These are phyloP conservation scores for Microsporum ferrugineum DNA, from an alignment of 2,329 filamentous ascomycete species.

Conservation along the genomic window DNA sequence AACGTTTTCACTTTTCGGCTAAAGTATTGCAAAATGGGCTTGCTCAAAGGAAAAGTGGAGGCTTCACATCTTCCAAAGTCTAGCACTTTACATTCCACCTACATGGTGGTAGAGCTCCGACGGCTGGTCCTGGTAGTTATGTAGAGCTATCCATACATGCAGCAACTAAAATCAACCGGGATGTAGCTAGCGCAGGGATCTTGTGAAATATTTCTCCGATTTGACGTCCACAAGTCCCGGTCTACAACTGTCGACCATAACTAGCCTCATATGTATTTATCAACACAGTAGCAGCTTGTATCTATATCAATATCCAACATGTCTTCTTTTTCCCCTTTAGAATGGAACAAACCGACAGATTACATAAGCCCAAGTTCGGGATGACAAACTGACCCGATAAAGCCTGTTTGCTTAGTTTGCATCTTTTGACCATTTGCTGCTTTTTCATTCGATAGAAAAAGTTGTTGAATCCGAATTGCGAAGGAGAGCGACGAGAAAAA, in stretches of 20 bases:
- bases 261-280: too few relatives aligned
- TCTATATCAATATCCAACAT: too few relatives aligned
- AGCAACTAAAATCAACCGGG: too few relatives aligned
- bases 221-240: too few relatives aligned
- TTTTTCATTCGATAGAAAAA: conserved; percentile 2
- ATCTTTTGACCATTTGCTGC: conserved; percentile 1
- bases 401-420: conserved; percentile 11
- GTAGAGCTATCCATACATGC: too few relatives aligned
- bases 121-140: too few relatives aligned
- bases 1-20: not conserved
- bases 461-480: not conserved
- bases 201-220: too few relatives aligned
- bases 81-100: not conserved
- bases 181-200: too few relatives aligned
- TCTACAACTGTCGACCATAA: too few relatives aligned
- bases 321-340: not conserved
- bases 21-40: not conserved
- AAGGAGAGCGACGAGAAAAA: not conserved
- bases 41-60: not conserved
- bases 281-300: too few relatives aligned
- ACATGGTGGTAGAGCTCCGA: too few relatives aligned
- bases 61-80: too few relatives aligned
- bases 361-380: conserved; percentile 1
- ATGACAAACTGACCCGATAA: not conserved
- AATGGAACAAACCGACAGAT: not conserved